Conservation (phyloP, 306 rosid species). For the Luffa acutangula region DNA sequence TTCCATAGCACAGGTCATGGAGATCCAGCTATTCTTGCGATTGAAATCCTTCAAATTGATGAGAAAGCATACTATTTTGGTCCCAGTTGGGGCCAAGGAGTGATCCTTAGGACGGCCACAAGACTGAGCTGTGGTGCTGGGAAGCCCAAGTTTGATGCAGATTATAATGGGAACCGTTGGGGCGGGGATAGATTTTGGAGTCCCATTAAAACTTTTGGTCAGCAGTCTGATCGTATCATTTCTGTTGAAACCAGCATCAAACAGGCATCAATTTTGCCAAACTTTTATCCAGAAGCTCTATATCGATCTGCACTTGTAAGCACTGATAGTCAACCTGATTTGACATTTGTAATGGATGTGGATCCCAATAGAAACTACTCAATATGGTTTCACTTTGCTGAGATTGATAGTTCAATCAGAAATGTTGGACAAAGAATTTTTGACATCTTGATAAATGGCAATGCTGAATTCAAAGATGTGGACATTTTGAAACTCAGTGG, state of each 20-base stretch:
- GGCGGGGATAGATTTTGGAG: slow-evolving; percentile 97
- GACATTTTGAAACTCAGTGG: slow-evolving; percentile 71
- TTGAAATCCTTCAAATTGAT: slow-evolving; percentile 87
- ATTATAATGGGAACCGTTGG: slow-evolving; percentile 45
- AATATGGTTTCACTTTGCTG: slow-evolving; percentile 89
- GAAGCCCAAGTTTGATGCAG: slow-evolving; percentile 59
- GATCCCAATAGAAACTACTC: slow-evolving; percentile 90
- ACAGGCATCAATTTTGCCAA: slow-evolving; percentile 55
- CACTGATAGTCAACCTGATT: slow-evolving; percentile 48
- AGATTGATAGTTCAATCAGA: slow-evolving; percentile 51
- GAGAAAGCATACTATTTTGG: slow-evolving; percentile 52
- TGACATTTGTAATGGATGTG: slow-evolving; percentile 62
- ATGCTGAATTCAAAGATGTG: slow-evolving; percentile 32
- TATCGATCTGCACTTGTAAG: slow-evolving; percentile 67
- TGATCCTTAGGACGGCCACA: slow-evolving; percentile 61
- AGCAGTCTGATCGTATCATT: slow-evolving; percentile 43
- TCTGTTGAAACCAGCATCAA: slow-evolving; percentile 59
- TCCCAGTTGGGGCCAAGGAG: slow-evolving; percentile 39
- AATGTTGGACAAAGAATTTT: slow-evolving; percentile 68
- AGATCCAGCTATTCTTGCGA: slow-evolving; percentile 90
- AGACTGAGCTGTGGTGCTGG: slow-evolving; percentile 78
- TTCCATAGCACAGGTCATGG: slow-evolving; percentile 98
- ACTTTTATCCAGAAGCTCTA: slow-evolving; percentile 82
- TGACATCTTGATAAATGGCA: slow-evolving; percentile 60
- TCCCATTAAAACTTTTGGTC: slow-evolving; percentile 37